These are phyloP conservation scores for Prunus padus DNA, from an alignment of 306 rosid species.

Conservation along the genomic window DNA sequence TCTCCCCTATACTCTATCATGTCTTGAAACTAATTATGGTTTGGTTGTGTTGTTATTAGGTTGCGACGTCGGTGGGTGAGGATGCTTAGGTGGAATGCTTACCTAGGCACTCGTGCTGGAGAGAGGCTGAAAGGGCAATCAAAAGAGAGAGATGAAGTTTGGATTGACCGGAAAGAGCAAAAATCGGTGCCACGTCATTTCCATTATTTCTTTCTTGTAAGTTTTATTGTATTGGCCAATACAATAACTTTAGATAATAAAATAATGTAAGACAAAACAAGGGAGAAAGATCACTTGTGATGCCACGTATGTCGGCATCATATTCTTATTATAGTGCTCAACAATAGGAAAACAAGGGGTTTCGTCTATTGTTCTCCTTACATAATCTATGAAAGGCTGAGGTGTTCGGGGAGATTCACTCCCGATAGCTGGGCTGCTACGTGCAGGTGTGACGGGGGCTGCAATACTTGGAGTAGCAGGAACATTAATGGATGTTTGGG, in stretches of 20 bases:
- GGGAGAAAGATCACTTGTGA: too few species aligned
- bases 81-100: too few species aligned
- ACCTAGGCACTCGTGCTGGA: slow-evolving; percentile 46
- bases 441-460: slow-evolving; percentile 59
- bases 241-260: slow-evolving; percentile 37
- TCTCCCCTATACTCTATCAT: not conserved
- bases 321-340: too few species aligned
- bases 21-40: not conserved
- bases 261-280: too few species aligned
- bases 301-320: too few species aligned
- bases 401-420: slow-evolving; percentile 86
- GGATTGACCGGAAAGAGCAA: too few species aligned
- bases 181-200: too few species aligned
- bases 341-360: slow-evolving; percentile 46
- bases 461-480: slow-evolving; percentile 40
- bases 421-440: slow-evolving; percentile 42
- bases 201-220: too few species aligned
- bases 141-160: too few species aligned
- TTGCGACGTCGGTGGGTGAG: slow-evolving; percentile 60
- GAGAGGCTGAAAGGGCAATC: too few species aligned
- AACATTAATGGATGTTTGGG: slow-evolving; percentile 28
- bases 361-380: slow-evolving; percentile 88
- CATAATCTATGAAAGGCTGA: slow-evolving; percentile 89
- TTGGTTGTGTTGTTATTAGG: slow-evolving; percentile 31
- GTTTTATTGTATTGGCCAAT: not conserved